These are phyloP conservation scores for Neonectria ditissima DNA, from an alignment of 2,329 filamentous ascomycete species.

Conservation along the genomic window DNA sequence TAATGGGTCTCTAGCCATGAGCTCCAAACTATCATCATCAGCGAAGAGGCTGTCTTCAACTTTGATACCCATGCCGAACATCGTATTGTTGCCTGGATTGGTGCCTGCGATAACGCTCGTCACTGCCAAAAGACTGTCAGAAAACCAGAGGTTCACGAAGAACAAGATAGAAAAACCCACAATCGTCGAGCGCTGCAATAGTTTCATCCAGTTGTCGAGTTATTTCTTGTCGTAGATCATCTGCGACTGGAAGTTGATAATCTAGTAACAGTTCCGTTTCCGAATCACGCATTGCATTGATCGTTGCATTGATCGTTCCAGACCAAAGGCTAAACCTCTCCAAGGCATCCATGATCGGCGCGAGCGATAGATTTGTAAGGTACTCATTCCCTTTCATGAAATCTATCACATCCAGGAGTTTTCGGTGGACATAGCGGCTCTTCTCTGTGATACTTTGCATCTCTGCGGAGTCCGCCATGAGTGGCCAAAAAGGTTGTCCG, in stretches of 20 bases:
- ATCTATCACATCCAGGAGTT: neutral
- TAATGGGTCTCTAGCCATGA: neutral
- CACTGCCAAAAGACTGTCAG: neutral
- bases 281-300: slow-evolving; percentile 11
- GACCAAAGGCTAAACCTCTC: slow-evolving; percentile 28
- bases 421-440: neutral
- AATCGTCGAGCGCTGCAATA: slow-evolving; percentile 3
- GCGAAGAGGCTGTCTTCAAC: neutral
- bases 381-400: neutral
- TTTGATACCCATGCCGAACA: neutral
- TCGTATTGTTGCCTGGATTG: neutral
- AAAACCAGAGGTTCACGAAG: too few relatives aligned
- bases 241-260: slow-evolving; percentile 13
- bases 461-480: neutral
- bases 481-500: neutral
- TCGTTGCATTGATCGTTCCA: slow-evolving; percentile 23
- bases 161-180: slow-evolving; percentile 1
- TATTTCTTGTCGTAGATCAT: slow-evolving; percentile 12
- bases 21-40: neutral
- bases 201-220: slow-evolving; percentile 14
- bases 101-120: neutral
- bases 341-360: slow-evolving; percentile 6
- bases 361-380: neutral
- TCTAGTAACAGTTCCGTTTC: slow-evolving; percentile 21
- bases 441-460: neutral